Conservation (phyloP, 2,329 filamentous ascomycete genomes). For the Monosporascus sp. region DNA sequence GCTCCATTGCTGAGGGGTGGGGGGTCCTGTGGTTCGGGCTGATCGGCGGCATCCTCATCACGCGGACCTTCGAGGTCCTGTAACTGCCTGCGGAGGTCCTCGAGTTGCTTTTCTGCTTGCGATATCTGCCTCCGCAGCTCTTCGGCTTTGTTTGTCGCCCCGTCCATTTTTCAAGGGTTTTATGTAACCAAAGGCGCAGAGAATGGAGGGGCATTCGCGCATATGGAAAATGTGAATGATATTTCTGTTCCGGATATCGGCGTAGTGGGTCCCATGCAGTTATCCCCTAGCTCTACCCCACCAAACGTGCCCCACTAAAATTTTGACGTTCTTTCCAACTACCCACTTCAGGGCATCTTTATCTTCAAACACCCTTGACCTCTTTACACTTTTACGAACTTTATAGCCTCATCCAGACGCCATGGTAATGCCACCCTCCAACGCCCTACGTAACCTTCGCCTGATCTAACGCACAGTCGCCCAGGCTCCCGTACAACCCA, state of each 20-base stretch:
- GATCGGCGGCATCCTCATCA: background rate
- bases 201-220: background rate
- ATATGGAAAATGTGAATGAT: background rate
- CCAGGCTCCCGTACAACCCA: conserved; percentile 38
- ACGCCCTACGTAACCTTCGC: background rate
- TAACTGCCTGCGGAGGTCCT: conserved; percentile 39
- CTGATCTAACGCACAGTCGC: conserved; percentile 1
- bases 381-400: background rate
- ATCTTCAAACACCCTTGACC: too few species aligned
- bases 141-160: conserved; percentile 22
- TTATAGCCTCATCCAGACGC: background rate
- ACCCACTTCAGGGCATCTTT: background rate
- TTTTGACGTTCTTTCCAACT: background rate
- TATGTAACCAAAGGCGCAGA: background rate
- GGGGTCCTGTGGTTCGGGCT: too few species aligned
- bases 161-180: background rate
- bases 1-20: too few species aligned
- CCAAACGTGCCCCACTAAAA: background rate
- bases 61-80: conserved; percentile 30
- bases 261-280: background rate
- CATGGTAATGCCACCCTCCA: background rate
- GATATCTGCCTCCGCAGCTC: conserved; percentile 42
- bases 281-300: background rate
- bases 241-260: background rate
- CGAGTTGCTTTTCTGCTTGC: conserved; percentile 42